Base-by-base conservation (phyloP, 805 yeast genomes). In the Myxozyma melibiosi region DNA sequence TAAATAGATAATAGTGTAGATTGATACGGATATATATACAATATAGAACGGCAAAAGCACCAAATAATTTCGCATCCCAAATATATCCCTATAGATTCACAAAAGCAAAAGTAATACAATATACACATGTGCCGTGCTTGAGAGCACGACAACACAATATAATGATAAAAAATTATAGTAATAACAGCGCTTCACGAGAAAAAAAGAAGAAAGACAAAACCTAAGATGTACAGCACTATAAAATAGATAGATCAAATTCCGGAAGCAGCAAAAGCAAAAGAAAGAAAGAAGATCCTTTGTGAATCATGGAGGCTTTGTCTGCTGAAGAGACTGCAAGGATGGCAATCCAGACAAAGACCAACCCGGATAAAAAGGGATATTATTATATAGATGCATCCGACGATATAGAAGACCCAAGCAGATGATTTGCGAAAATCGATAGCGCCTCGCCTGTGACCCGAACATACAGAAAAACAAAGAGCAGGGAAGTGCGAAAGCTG, bases 401-500 rank as follows among this genome's bases (percentile, higher is more conserved):
- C 47, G 9, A 43, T 25, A 28, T 30, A 43, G 30, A 14, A 31
- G 33, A 22, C 6, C 22, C n/a, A 22, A 6, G 8, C 33, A 43
- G n/a, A n/a, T 27, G 30, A 43, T 27, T 22, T 30, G 34, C 34
- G 37, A 30, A 43, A 30, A 43, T 18, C 22, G 33, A 43, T 43
- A 28, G 47, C 47, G 47, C 47, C 47, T 43, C 34, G 45, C 8
- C 33, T 22, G n/a, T 43, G 47, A 43, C 47, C 47, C 47, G 47
- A 43, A 30, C 16, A 43, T 28, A 43, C 47, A 43, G 47, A 43
- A 30, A 43, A 35, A 30, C 25, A 37, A n/a, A n/a, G 24, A 13
- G 22, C 22, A 9, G 28, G 34, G 25, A n/a, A 31, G n/a, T 44
- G 37, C 14, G 24, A 18, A n/a, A n/a, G n/a, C n/a, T n/a, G n/a